Evolutionary conservation across 768 basidiomycete genomes (phyloP).

Genomic region (Rhizopogon vesiculosus): DNA sequence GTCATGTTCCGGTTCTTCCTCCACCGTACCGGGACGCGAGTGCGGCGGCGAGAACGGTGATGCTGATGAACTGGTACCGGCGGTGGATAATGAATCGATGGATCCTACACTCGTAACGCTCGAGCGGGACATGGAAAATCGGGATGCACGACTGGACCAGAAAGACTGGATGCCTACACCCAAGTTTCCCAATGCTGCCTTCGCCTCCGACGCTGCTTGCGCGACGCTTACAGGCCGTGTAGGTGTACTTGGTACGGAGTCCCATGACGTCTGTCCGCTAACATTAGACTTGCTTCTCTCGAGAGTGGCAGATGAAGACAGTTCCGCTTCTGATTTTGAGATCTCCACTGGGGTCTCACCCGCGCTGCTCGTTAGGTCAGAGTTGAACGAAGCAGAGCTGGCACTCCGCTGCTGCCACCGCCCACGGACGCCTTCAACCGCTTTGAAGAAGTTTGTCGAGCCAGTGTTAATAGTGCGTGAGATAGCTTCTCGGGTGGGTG

Average conservation of each 20-base stretch:
- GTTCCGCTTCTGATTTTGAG: conserved; percentile 22
- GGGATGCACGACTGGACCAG: conserved; percentile 34
- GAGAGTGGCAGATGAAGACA: conserved; percentile 4
- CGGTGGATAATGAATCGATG: conserved; percentile 16
- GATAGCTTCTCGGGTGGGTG: conserved; percentile 87
- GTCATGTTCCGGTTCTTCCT: conserved; percentile 20
- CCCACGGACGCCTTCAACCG: conserved; percentile 83
- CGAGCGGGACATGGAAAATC: conserved; percentile 32
- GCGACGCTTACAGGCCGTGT: conserved; percentile 21
- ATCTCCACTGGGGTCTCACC: conserved; percentile 23
- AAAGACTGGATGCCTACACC: conserved; percentile 47
- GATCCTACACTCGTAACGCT: conserved; percentile 21
- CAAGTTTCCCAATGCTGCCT: conserved; percentile 33
- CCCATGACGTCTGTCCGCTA: conserved; percentile 19
- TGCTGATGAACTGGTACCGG: conserved; percentile 3
- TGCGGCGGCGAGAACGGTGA: conserved; percentile 10
- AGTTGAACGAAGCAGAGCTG: conserved; percentile 18
- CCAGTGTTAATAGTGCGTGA: conserved; percentile 69
- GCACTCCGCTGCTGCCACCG: conserved; percentile 51
- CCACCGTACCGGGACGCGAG: conserved; percentile 16
- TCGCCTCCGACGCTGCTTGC: conserved; percentile 29
- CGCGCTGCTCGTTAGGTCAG: conserved; percentile 15
- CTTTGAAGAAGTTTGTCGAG: conserved; percentile 81
- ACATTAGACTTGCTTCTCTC: conserved; percentile 14
- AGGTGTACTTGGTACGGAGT: conserved; percentile 14